Percentiles rank a stretch among this genome's conserved stretches.
phyloP scores from a whole-genome alignment of 768 basidiomycete genomes.

The Boletellus ananas region DNA sequence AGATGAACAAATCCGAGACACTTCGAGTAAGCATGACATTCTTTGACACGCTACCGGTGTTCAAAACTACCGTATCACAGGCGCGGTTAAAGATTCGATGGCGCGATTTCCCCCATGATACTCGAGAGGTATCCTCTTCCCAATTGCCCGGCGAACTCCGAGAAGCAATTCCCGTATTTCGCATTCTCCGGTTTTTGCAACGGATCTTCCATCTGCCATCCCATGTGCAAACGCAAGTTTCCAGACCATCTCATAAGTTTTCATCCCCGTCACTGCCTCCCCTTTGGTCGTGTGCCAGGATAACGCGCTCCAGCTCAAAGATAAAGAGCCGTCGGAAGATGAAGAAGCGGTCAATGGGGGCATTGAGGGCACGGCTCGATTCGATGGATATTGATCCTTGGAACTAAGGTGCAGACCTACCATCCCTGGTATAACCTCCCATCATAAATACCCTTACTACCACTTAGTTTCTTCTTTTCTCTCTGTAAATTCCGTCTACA shows the following conservation, averaged over 20 bases:
- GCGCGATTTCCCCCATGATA: neutral
- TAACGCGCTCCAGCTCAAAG: constrained; percentile 12
- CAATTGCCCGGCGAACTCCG: neutral
- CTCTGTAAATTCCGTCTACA: too few species aligned
- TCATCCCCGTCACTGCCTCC: neutral
- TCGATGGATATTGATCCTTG: constrained; percentile 13
- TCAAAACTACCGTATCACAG: constrained; percentile 1
- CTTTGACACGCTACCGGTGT: neutral
- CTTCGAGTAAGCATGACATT: constrained; percentile 3
- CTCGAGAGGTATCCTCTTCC: neutral
- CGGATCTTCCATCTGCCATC: neutral
- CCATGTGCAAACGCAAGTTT: neutral
- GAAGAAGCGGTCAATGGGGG: constrained; percentile 8
- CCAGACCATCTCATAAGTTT: neutral
- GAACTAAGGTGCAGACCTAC: neutral
- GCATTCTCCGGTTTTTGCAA: constrained; percentile 1
- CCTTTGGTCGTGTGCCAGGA: constrained; percentile 20
- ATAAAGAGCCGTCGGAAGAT: constrained; percentile 2
- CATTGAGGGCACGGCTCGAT: constrained; percentile 7
- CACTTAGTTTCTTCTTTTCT: neutral
- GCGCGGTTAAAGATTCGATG: neutral
- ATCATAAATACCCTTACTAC: neutral
- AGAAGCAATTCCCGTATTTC: neutral
- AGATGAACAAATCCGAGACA: neutral
- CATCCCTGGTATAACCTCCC: constrained; percentile 1